These are phyloP conservation scores for Aureobasidium sp. DNA, from an alignment of 2,329 filamentous ascomycete genomes.

Conservation along the genomic window DNA sequence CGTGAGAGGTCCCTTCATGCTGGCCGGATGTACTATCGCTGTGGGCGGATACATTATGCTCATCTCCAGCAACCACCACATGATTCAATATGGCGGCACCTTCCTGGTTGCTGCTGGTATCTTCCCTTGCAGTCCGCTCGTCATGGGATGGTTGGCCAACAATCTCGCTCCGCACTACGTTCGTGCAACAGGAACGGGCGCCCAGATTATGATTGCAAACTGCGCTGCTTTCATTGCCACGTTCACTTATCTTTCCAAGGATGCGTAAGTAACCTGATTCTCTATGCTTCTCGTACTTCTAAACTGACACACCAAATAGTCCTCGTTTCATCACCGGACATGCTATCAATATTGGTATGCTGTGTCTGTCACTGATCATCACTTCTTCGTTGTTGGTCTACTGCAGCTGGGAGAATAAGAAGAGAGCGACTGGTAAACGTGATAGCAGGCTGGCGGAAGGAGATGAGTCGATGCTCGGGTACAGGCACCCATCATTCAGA, in stretches of 20 bases:
- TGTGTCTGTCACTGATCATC: slow-evolving; percentile 24
- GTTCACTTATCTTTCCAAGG: slow-evolving; percentile 31
- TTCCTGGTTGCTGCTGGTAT: slow-evolving; percentile 27
- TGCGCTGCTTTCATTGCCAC: slow-evolving; percentile 31
- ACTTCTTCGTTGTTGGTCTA: slow-evolving; percentile 26
- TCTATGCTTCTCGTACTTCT: neutral
- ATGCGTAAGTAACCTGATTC: slow-evolving; percentile 26
- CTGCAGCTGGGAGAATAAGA: slow-evolving; percentile 30
- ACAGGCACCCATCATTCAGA: slow-evolving; percentile 30
- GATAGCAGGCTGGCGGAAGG: slow-evolving; percentile 24
- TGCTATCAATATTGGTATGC: slow-evolving; percentile 29
- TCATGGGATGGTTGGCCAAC: slow-evolving; percentile 30
- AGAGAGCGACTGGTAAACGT: slow-evolving; percentile 26
- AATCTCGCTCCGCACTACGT: slow-evolving; percentile 31
- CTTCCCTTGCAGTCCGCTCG: slow-evolving; percentile 24
- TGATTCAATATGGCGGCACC: slow-evolving; percentile 29
- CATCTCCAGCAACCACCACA: slow-evolving; percentile 22
- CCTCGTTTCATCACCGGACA: slow-evolving; percentile 29
- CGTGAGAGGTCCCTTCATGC: slow-evolving; percentile 26
- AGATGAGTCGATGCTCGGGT: slow-evolving; percentile 26
- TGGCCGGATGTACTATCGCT: slow-evolving; percentile 23
- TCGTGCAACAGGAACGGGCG: slow-evolving; percentile 27
- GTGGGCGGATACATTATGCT: slow-evolving; percentile 30
- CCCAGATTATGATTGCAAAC: slow-evolving; percentile 29
- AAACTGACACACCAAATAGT: slow-evolving; percentile 14